Conservation (phyloP, 495 filamentous ascomycete species). For the Hypoxylon trugodes region DNA sequence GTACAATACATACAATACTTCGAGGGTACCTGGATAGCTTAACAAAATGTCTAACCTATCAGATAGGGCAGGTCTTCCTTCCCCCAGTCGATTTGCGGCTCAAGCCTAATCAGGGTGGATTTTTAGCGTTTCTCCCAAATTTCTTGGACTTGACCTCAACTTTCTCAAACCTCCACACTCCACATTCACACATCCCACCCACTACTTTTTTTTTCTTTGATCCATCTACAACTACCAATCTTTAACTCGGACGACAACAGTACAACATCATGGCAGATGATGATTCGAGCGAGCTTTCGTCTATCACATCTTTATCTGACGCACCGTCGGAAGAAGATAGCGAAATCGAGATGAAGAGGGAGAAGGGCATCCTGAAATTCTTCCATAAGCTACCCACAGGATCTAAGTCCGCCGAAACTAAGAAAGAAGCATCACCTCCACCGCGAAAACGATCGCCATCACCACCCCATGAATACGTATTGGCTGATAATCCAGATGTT, state of each 20-base stretch:
- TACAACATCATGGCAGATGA: constrained; percentile 57
- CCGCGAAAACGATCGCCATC: constrained; percentile 79
- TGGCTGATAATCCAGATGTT: constrained; percentile 88
- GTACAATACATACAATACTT: neutral
- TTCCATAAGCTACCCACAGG: constrained; percentile 59
- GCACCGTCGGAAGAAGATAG: constrained; percentile 62
- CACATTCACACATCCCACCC: constrained; percentile 20
- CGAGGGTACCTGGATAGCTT: constrained; percentile 29
- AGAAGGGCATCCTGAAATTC: constrained; percentile 65
- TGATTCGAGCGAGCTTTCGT: constrained; percentile 64
- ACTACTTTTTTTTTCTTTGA: constrained; percentile 15
- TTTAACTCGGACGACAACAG: neutral
- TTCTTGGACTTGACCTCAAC: constrained; percentile 12
- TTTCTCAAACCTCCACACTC: constrained; percentile 36
- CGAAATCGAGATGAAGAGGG: constrained; percentile 57
- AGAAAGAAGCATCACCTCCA: constrained; percentile 66
- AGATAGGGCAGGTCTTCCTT: constrained; percentile 37
- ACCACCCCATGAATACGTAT: constrained; percentile 85
- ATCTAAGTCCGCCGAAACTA: constrained; percentile 45
- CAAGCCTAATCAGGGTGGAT: constrained; percentile 42
- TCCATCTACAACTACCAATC: constrained; percentile 4
- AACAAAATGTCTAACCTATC: constrained; percentile 43
- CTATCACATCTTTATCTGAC: constrained; percentile 61
- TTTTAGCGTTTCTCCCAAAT: constrained; percentile 44
- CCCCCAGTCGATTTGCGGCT: constrained; percentile 46